Evolutionary conservation across 2,329 filamentous ascomycete species (phyloP), one percentile per base, ranked within the genome.

Genomic region (Aspergillus japonicus): DNA sequence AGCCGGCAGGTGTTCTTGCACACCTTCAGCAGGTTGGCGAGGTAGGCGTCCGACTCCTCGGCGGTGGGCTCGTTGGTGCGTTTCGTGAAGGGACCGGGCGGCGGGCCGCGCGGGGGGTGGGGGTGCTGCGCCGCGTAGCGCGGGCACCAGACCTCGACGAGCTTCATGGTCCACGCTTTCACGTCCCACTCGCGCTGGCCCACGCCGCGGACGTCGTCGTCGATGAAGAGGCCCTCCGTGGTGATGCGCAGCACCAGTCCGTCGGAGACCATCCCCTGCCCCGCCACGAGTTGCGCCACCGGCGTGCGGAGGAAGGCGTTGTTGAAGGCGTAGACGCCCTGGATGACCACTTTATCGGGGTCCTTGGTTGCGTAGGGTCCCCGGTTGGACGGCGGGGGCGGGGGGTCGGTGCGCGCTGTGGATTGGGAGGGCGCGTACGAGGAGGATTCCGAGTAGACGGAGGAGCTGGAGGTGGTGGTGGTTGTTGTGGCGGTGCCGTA

Each of bases 101-200:
- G 69, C 44, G 69, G 33, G 61, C 61, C 75, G 77, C 19, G 65
- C 54, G 14, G 67, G 64, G 33, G 62, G 62, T 24, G 60, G 61
- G 33, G 11, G 11, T 16, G 33, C 65, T 75, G 76, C 66, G 76
- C 73, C 72, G 79, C 80, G 73, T 85, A 79, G 74, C 88, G 85
- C 70, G 85, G 83, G 71, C 89, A 92, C 86, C 89, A 91, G 81
- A 95, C 88, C 84, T 98, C 95, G 76, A 96, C 87, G 65, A 89
- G 81, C 79, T 96, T 97, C 78, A 99, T 85, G 48, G 92, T 96
- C 95, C 95, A 98, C 26, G 94, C 93, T 77, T 98, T 98, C 72
- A 98, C 87, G 75, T 99, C 95, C 95, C 95, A 99, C 78, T 99
- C 95, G 61, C 95, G 87, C 77, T 98, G 92, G n/a, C 91, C 88